Conservation (phyloP, 78 protist genomes). For the Planoprotostelium fungivorum region DNA sequence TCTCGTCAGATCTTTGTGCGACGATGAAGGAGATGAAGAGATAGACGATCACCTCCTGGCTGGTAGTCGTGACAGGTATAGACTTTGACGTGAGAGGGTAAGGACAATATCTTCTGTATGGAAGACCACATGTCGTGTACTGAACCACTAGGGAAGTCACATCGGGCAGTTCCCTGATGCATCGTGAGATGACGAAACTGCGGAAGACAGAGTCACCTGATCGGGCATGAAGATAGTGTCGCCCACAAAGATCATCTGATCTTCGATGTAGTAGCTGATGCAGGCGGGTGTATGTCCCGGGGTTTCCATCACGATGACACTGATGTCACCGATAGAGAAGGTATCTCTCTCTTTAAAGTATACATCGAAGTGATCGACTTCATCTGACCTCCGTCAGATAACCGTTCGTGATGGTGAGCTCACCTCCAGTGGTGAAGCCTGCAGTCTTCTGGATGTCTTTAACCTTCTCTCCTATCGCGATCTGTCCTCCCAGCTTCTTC, state of each 20-base stretch:
- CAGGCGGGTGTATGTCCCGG: constrained; percentile 83
- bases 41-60: constrained; percentile 18
- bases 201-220: neutral
- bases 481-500: neutral
- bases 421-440: neutral
- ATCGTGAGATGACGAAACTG: neutral
- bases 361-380: constrained; percentile 49
- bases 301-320: constrained; percentile 31
- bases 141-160: constrained; percentile 70
- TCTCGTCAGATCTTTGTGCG: neutral
- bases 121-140: constrained; percentile 25
- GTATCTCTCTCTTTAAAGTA: constrained; percentile 31
- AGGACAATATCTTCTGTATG: constrained; percentile 37
- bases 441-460: constrained; percentile 30
- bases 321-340: constrained; percentile 34
- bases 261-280: constrained; percentile 41
- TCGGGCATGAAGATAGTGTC: constrained; percentile 77
- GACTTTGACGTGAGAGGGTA: constrained; percentile 27
- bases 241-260: constrained; percentile 53
- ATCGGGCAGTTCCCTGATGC: constrained; percentile 60
- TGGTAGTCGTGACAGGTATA: constrained; percentile 70
- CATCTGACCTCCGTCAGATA: constrained; percentile 15
- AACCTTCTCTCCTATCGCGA: constrained; percentile 35
- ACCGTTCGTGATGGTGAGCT: constrained; percentile 10
- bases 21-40: neutral